phyloP scores from a whole-genome alignment of 768 basidiomycete genomes.

The Clavulina sp. region DNA sequence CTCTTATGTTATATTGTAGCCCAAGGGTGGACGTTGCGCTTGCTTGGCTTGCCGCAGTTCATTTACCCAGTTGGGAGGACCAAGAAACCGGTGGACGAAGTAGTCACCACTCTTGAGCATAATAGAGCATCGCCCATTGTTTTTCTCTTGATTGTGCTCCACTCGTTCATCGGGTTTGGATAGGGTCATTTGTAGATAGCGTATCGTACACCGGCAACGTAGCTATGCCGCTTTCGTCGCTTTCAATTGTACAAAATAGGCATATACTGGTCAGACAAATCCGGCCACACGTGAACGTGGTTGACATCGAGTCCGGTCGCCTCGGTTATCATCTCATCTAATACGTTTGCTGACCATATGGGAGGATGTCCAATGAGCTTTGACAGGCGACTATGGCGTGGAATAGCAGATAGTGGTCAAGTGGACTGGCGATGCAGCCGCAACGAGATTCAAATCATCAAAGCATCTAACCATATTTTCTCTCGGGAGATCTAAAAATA shows the following conservation, averaged over 20 bases:
- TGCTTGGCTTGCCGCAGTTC: constrained; percentile 71
- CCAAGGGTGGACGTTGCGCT: constrained; percentile 72
- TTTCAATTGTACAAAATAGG: neutral
- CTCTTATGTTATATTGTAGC: constrained; percentile 56
- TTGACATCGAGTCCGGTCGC: too few relatives aligned
- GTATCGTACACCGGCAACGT: neutral
- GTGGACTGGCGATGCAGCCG: too few relatives aligned
- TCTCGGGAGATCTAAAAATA: neutral
- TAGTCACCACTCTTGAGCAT: neutral
- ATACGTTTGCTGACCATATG: too few relatives aligned
- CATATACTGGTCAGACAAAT: too few relatives aligned
- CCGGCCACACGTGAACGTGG: too few relatives aligned
- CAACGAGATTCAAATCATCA: too few relatives aligned
- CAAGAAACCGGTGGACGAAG: neutral
- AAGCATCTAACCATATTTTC: too few relatives aligned
- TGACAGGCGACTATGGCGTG: too few relatives aligned
- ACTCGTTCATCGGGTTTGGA: neutral
- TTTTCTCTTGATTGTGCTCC: neutral
- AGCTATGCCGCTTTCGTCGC: neutral
- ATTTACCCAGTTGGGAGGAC: constrained; percentile 31
- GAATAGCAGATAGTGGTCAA: too few relatives aligned
- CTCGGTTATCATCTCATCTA: too few relatives aligned
- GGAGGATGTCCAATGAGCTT: too few relatives aligned
- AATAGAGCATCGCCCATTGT: neutral
- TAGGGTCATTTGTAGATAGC: neutral